Evolutionary conservation across 2,329 filamentous ascomycete species (phyloP).

Genomic region (Podosphaera aphanis): DNA sequence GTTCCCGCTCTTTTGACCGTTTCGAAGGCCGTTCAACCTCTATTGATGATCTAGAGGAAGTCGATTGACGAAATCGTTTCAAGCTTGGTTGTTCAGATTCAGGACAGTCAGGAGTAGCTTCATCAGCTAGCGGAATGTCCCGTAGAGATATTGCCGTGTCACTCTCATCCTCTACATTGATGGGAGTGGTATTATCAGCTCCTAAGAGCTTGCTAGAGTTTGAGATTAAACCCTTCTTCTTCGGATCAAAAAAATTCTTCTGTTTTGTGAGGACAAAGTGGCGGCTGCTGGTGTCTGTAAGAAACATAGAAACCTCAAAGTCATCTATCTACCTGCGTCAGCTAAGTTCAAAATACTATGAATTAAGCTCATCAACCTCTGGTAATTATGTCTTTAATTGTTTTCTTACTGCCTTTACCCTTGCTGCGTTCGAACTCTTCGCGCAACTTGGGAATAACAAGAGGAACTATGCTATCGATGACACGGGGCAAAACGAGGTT

Average conservation of each 20-base stretch:
- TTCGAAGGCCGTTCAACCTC: constrained; percentile 20
- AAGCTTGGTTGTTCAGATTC: constrained; percentile 13
- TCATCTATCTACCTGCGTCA: constrained; percentile 38
- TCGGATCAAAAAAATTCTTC: constrained; percentile 46
- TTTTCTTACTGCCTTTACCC: constrained; percentile 34
- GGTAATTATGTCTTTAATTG: constrained; percentile 66
- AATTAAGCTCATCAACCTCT: constrained; percentile 30
- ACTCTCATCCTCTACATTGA: constrained; percentile 3
- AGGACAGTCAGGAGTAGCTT: constrained; percentile 2
- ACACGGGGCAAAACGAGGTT: constrained; percentile 59
- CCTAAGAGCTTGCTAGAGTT: constrained; percentile 39
- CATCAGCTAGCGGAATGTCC: constrained; percentile 10
- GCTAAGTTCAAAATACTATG: background rate
- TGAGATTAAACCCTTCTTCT: constrained; percentile 22
- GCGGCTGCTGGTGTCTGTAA: constrained; percentile 64
- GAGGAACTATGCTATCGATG: constrained; percentile 61
- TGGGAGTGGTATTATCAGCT: constrained; percentile 14
- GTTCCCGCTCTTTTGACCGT: constrained; percentile 21
- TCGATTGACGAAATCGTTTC: constrained; percentile 13
- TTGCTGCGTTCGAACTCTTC: constrained; percentile 56
- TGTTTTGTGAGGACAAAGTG: constrained; percentile 73
- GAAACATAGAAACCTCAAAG: constrained; percentile 84
- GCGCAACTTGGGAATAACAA: constrained; percentile 72
- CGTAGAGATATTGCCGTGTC: constrained; percentile 5
- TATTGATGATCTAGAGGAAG: constrained; percentile 10